phyloP scores from a whole-genome alignment of 2,329 filamentous ascomycete species.

The Neofusicoccum kwambonambiense region DNA sequence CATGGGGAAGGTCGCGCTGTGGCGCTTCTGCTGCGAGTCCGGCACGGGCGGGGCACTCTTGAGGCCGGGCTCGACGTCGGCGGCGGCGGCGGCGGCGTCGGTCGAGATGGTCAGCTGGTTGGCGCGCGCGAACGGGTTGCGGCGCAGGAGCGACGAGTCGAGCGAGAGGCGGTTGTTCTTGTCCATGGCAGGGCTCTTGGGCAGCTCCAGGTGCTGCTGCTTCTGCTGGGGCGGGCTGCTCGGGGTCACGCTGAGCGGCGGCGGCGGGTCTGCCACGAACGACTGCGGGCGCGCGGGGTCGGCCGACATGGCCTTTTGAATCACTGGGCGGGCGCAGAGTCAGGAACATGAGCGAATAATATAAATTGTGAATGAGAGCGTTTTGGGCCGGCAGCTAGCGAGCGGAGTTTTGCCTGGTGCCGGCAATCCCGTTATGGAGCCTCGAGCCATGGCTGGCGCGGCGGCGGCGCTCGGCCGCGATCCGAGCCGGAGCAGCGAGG shows the following conservation, averaged over 20 bases:
- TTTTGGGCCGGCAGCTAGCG: neutral
- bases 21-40: neutral
- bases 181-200: neutral
- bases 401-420: neutral
- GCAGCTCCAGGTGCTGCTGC: neutral
- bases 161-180: conserved; percentile 9
- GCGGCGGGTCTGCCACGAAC: neutral
- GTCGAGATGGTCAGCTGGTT: conserved; percentile 3
- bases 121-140: conserved; percentile 6
- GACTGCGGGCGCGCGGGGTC: conserved; percentile 4
- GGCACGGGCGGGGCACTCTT: neutral
- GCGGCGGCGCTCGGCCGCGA: conserved; percentile 4
- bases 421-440: neutral
- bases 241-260: neutral
- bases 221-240: neutral
- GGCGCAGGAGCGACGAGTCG: conserved; percentile 9
- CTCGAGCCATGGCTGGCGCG: neutral
- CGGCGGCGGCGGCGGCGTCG: neutral
- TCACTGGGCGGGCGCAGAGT: neutral
- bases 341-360: conserved; percentile 1
- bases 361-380: neutral
- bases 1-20: neutral
- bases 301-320: conserved; percentile 7
- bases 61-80: neutral
- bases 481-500: neutral